Percentiles rank a stretch among this genome's conserved stretches.
These are phyloP conservation scores for Neofusicoccum laricinum DNA, from an alignment of 2,329 filamentous ascomycete genomes.

Conservation along the genomic window DNA sequence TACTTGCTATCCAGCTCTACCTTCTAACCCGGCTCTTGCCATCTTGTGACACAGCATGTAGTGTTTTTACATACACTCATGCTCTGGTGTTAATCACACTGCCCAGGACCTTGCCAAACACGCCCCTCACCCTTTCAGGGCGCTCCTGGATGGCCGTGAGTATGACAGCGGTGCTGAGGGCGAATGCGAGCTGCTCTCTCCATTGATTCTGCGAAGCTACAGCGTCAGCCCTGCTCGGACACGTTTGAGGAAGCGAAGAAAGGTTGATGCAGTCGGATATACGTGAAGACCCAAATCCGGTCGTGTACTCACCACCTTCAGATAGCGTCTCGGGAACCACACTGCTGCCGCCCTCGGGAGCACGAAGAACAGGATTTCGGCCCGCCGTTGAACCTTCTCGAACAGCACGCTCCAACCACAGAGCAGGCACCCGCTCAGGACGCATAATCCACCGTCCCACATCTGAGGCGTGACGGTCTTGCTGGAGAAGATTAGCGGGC, in stretches of 20 bases:
- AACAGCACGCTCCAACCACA: slow-evolving; percentile 82
- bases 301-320: slow-evolving; percentile 20
- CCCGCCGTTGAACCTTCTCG: slow-evolving; percentile 62
- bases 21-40: background rate
- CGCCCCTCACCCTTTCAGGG: slow-evolving; percentile 26
- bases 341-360: slow-evolving; percentile 74
- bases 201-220: slow-evolving; percentile 20
- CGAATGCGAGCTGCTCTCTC: slow-evolving; percentile 32
- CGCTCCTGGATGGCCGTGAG: slow-evolving; percentile 29
- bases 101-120: slow-evolving; percentile 28
- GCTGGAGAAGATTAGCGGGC: slow-evolving; percentile 63
- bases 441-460: slow-evolving; percentile 64
- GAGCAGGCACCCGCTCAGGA: slow-evolving; percentile 67
- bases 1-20: background rate
- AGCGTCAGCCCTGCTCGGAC: background rate
- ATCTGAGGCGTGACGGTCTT: slow-evolving; percentile 52
- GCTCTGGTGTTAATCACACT: slow-evolving; percentile 16
- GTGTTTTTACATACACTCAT: background rate
- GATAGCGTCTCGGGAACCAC: slow-evolving; percentile 68
- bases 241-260: background rate
- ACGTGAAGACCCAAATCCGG: background rate
- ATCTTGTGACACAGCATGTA: background rate
- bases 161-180: slow-evolving; percentile 30
- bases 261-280: background rate
- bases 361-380: slow-evolving; percentile 78